Evolutionary conservation across 495 filamentous ascomycete genomes (phyloP), one percentile per base, ranked within the genome.

Genomic region (Penicillium malachiteum): DNA sequence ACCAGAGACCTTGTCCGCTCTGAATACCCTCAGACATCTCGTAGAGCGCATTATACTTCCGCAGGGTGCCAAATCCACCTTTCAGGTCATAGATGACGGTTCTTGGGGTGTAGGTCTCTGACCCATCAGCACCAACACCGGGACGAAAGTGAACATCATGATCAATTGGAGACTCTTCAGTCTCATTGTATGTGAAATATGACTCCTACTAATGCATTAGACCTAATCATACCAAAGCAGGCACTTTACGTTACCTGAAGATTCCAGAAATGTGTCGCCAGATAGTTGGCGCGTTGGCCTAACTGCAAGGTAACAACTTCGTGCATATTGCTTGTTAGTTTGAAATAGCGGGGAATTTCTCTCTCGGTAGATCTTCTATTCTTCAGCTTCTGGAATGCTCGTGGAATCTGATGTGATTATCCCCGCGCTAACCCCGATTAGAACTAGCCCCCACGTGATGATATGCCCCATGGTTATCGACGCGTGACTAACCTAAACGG

Each of bases 221-320:
- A 62, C n/a, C 55, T 33, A 44, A 37, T 46, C 11, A 10, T 11
- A 44, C 26, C 11, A 18, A 7, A 7, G 16, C 11, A 21, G 12
- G 16, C 17, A 44, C 10, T 11, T 11, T 9, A 48, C 59, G 48
- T 12, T 75, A 89, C 86, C 78, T 97, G 93, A 30, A 91, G 79
- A 63, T 99, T 99, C 95, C 95, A 99, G 68, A 96, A 97, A 75
- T 99, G 94, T 0, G 90, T 96, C n/a, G 87, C 92, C 30, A 97
- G 70, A 63, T 97, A 96, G 74, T 99, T 99, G 63, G 87, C 89
- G 66, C 87, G 85, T 62, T 96, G 90, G 38, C 94, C 94, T 50
- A 97, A 82, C 75, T 99, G 94, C 41, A 97, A 74, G 1, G 94
- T 96, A 53, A 99, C 80, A 55, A 97, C 92, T 68, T 99, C 94